Percentiles rank a stretch among this genome's conserved stretches.
Conservation (phyloP, 2,329 filamentous ascomycete genomes). For the Aspergillus amoenus region DNA sequence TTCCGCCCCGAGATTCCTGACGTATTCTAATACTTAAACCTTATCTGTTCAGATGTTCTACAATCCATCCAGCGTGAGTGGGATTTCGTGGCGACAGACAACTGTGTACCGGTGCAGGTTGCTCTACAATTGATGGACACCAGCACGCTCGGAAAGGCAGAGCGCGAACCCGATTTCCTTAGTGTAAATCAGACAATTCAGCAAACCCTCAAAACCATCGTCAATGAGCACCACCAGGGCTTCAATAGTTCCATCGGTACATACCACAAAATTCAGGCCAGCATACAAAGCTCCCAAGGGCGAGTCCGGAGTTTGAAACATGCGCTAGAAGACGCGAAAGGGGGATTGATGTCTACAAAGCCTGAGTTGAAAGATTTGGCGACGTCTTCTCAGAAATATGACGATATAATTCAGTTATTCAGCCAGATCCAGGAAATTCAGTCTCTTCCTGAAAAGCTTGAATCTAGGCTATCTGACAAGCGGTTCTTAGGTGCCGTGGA, state of each 20-base stretch:
- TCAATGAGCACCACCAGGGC: conserved; percentile 97
- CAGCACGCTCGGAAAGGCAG: conserved; percentile 87
- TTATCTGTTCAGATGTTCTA: conserved; percentile 56
- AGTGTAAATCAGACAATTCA: conserved; percentile 86
- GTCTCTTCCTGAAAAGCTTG: conserved; percentile 84
- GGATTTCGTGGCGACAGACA: conserved; percentile 84
- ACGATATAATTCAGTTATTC: conserved; percentile 80
- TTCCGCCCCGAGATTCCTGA: background rate
- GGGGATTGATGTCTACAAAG: conserved; percentile 78
- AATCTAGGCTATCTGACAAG: conserved; percentile 94
- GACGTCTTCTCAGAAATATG: conserved; percentile 82
- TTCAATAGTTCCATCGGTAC: conserved; percentile 99
- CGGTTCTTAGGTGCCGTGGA: conserved; percentile 91
- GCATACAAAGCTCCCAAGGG: conserved; percentile 84
- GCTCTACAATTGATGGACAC: conserved; percentile 92
- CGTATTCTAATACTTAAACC: background rate
- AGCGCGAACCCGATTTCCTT: conserved; percentile 82
- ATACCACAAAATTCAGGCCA: conserved; percentile 96
- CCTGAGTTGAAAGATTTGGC: conserved; percentile 90
- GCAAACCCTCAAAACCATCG: conserved; percentile 86
- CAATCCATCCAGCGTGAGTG: conserved; percentile 85
- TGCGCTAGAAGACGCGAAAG: conserved; percentile 77
- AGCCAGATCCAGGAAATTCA: conserved; percentile 85
- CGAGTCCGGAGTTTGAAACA: conserved; percentile 80
- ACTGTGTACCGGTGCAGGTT: conserved; percentile 90